Evolutionary conservation across 768 basidiomycete genomes (phyloP).

Genomic region (Mycena polygramma): DNA sequence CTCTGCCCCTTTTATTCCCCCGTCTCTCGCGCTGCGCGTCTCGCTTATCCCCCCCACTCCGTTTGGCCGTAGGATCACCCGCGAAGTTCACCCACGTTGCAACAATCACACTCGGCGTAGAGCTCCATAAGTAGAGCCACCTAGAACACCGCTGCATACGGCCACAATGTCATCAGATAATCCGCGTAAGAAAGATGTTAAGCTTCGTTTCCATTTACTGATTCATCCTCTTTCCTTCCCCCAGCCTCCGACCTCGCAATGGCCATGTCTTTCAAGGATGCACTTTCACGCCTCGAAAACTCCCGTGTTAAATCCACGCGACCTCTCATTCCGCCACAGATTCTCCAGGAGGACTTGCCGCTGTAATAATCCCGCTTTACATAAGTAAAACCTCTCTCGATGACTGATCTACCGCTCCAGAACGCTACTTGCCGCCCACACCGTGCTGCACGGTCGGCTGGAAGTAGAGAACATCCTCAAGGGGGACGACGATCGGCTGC

Average conservation of each 20-base stretch:
- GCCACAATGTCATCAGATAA: neutral
- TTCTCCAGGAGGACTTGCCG: constrained; percentile 94
- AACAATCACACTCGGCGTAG: neutral
- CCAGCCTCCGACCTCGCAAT: constrained; percentile 68
- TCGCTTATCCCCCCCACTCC: neutral
- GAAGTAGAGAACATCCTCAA: constrained; percentile 83
- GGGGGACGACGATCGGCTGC: constrained; percentile 91
- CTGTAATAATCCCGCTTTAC: constrained; percentile 61
- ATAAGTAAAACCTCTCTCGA: constrained; percentile 13
- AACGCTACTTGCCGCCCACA: constrained; percentile 85
- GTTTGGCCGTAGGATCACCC: neutral
- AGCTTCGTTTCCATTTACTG: neutral
- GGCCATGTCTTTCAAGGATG: constrained; percentile 84
- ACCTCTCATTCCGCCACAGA: constrained; percentile 94
- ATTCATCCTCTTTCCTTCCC: constrained; percentile 8
- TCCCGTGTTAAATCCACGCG: constrained; percentile 87
- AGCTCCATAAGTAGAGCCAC: neutral
- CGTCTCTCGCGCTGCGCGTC: neutral
- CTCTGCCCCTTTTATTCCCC: neutral
- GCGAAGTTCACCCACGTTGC: neutral
- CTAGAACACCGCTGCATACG: too few species aligned
- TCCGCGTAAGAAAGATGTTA: constrained; percentile 23
- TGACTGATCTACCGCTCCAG: constrained; percentile 51
- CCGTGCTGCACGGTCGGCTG: constrained; percentile 88
- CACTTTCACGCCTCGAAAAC: constrained; percentile 86